Conservation (phyloP, 2,329 filamentous ascomycete species). For the Ceratocystis alfenasii region DNA sequence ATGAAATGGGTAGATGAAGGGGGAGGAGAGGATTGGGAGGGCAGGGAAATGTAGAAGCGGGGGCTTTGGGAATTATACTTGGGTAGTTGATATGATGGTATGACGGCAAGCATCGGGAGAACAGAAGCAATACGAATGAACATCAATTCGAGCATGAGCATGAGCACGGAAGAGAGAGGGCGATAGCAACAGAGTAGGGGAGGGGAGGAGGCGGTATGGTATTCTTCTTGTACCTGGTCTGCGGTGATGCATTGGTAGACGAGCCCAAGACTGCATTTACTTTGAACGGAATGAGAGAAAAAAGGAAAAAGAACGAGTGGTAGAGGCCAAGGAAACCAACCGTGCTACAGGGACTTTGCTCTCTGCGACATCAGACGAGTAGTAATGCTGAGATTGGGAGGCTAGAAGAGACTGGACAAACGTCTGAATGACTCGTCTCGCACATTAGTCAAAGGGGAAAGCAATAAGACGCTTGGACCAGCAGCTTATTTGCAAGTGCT, state of each 20-base stretch:
- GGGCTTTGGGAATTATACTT: neutral
- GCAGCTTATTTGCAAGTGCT: slow-evolving; percentile 5
- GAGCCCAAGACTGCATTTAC: too few relatives aligned
- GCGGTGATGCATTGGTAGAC: neutral
- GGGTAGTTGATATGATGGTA: neutral
- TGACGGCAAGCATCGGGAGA: neutral
- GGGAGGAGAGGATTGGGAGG: neutral
- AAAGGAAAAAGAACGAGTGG: neutral
- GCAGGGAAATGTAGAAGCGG: neutral
- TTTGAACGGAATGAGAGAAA: neutral
- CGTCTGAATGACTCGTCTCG: neutral
- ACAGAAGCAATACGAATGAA: neutral
- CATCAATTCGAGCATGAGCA: neutral
- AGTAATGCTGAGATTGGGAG: neutral
- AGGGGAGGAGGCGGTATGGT: neutral
- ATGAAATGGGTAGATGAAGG: slow-evolving; percentile 8
- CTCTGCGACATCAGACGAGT: slow-evolving; percentile 4
- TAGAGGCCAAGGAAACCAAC: neutral
- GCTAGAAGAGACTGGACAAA: neutral
- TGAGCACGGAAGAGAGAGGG: too few relatives aligned
- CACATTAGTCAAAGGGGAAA: neutral
- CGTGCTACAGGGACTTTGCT: neutral
- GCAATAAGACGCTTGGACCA: neutral
- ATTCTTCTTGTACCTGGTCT: neutral
- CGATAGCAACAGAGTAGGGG: too few relatives aligned